Evolutionary conservation across 1,139 yeast genomes (phyloP).

Genomic region (Petasospora rhodanensis): DNA sequence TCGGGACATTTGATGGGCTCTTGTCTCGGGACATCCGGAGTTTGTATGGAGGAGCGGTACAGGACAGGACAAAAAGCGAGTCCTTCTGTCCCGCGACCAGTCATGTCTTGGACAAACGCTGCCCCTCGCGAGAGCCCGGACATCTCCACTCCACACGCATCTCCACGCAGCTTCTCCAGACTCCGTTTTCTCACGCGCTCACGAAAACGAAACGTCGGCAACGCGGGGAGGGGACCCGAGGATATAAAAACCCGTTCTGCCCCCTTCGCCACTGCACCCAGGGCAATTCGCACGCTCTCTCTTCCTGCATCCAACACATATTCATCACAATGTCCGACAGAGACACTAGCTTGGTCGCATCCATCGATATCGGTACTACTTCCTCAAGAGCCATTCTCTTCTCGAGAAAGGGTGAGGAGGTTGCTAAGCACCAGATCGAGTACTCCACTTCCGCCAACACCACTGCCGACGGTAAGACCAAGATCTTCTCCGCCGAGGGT

Average conservation of each 20-base stretch:
- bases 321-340: conserved; percentile 20
- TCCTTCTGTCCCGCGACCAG: too few relatives aligned
- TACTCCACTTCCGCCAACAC: conserved; percentile 69
- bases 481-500: conserved; percentile 72
- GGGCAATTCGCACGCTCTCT: neutral
- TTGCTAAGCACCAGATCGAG: conserved; percentile 87
- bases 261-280: too few relatives aligned
- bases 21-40: too few relatives aligned
- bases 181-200: too few relatives aligned
- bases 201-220: neutral
- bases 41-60: too few relatives aligned
- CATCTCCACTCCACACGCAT: conserved; percentile 1
- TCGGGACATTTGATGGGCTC: too few relatives aligned
- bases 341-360: conserved; percentile 43
- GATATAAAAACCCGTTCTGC: conserved; percentile 3
- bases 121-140: too few relatives aligned
- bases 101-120: too few relatives aligned
- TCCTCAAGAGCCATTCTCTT: conserved; percentile 89
- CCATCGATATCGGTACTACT: conserved; percentile 92
- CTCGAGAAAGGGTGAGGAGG: conserved; percentile 65
- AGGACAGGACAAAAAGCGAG: too few relatives aligned
- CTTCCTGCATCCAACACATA: neutral
- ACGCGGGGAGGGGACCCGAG: neutral
- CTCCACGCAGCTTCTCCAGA: conserved; percentile 3
- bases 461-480: conserved; percentile 34